A percentile compares a stretch with the other conserved stretches of the same genome.
Evolutionary conservation across 805 yeast species (phyloP).

Genomic region (Ogataea degrootiae): DNA sequence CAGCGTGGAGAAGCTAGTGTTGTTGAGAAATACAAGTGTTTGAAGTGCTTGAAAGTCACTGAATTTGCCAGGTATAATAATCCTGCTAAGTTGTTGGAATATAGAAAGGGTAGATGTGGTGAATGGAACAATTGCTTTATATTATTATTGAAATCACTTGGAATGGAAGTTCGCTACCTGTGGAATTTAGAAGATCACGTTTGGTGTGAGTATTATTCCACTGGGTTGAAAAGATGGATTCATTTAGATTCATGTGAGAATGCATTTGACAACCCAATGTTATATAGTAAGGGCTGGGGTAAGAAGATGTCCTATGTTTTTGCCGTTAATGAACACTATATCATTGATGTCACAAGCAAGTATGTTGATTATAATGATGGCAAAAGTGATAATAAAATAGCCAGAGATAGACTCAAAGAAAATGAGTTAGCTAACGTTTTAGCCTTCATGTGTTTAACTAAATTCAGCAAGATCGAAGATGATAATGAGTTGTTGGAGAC

Average conservation of each 20-base stretch:
- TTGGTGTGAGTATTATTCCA: conserved; percentile 88
- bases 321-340: conserved; percentile 59
- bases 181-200: conserved; percentile 95
- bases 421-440: conserved; percentile 33
- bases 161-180: conserved; percentile 60
- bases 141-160: conserved; percentile 62
- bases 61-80: conserved; percentile 78
- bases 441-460: conserved; percentile 31
- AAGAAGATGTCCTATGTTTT: conserved; percentile 87
- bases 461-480: conserved; percentile 25
- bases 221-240: conserved; percentile 61
- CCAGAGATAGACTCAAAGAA: conserved; percentile 44
- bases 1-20: conserved; percentile 45
- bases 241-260: conserved; percentile 89
- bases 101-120: conserved; percentile 82
- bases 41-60: conserved; percentile 38
- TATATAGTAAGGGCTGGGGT: conserved; percentile 86
- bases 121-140: conserved; percentile 91
- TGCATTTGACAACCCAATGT: conserved; percentile 72
- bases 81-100: conserved; percentile 54
- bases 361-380: conserved; percentile 45
- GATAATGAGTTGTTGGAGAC: conserved; percentile 35
- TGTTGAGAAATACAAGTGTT: conserved; percentile 65
- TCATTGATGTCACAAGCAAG: conserved; percentile 63
- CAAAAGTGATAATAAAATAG: conserved; percentile 34